Percentiles rank a stretch among this genome's conserved stretches.
phyloP scores from a whole-genome alignment of 805 yeast species.

The Wickerhamomyces bovis region DNA sequence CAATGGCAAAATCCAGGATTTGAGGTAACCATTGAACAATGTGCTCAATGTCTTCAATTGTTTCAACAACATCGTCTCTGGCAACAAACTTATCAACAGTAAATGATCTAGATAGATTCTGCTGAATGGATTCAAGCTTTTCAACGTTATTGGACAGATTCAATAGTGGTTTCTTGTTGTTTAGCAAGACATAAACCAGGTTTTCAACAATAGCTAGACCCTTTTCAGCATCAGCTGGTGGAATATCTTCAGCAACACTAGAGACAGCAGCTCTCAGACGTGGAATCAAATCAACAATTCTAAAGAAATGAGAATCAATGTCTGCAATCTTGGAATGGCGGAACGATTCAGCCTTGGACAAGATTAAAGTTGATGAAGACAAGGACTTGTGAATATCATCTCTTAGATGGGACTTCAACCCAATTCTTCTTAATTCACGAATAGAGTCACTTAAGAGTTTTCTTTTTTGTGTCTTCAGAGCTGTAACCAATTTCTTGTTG shows the following conservation, averaged over 20 bases:
- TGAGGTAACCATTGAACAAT: conserved; percentile 29
- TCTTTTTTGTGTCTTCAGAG: conserved; percentile 76
- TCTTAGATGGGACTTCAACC: conserved; percentile 61
- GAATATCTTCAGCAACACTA: conserved; percentile 64
- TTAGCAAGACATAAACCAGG: conserved; percentile 50
- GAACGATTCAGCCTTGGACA: conserved; percentile 50
- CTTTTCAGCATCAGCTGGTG: conserved; percentile 64
- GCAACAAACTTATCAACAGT: conserved; percentile 18
- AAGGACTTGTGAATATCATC: conserved; percentile 61
- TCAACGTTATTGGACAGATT: conserved; percentile 21
- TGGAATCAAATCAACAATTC: conserved; percentile 75
- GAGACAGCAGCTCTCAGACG: conserved; percentile 62
- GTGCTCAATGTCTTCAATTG: conserved; percentile 9
- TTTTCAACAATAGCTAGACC: conserved; percentile 77
- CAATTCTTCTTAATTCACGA: conserved; percentile 68
- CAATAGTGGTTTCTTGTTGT: conserved; percentile 43
- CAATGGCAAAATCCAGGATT: conserved; percentile 27
- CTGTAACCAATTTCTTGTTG: conserved; percentile 61
- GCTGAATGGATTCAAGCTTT: conserved; percentile 16
- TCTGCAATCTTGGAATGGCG: conserved; percentile 32
- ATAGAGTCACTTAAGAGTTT: conserved; percentile 72
- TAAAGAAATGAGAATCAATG: conserved; percentile 53
- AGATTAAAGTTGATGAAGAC: conserved; percentile 53
- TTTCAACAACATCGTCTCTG: conserved; percentile 6
- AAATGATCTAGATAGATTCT: conserved; percentile 19